These are phyloP conservation scores for Ilex paraguariensis DNA, from an alignment of 305 asterid genomes.

Conservation along the genomic window DNA sequence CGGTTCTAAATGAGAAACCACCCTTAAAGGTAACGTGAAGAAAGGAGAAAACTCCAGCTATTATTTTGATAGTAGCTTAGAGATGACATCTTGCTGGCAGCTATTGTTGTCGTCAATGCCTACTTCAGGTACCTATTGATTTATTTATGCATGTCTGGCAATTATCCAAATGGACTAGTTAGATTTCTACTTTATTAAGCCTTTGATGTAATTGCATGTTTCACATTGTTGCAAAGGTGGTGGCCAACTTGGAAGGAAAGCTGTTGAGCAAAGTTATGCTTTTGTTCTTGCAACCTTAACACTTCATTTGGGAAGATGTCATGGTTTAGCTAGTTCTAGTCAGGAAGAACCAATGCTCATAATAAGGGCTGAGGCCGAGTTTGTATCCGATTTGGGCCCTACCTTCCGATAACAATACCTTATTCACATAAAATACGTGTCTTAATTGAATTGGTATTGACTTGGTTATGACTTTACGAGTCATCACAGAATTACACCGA, in stretches of 20 bases:
- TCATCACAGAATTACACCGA: too few species aligned
- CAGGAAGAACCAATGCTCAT: constrained; percentile 52
- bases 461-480: too few species aligned
- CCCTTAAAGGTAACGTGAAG: constrained; percentile 39
- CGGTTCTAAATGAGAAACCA: constrained; percentile 63
- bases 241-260: constrained; percentile 86
- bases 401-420: too few species aligned
- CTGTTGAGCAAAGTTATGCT: constrained; percentile 88
- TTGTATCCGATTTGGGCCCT: too few species aligned
- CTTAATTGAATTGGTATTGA: too few species aligned
- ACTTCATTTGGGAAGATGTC: constrained; percentile 90
- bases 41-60: constrained; percentile 55
- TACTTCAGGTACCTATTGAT: constrained; percentile 60
- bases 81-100: constrained; percentile 70
- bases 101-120: constrained; percentile 84
- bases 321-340: constrained; percentile 65
- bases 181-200: constrained; percentile 17
- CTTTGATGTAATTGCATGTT: constrained; percentile 12
- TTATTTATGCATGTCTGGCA: not conserved
- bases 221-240: constrained; percentile 73
- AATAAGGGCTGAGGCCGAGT: too few species aligned
- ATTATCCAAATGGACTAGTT: constrained; percentile 18
- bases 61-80: constrained; percentile 38
- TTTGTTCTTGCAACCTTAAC: constrained; percentile 85
- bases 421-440: too few species aligned